These are phyloP conservation scores for Rubus parviflorus DNA, from an alignment of 306 rosid species.

Conservation along the genomic window DNA sequence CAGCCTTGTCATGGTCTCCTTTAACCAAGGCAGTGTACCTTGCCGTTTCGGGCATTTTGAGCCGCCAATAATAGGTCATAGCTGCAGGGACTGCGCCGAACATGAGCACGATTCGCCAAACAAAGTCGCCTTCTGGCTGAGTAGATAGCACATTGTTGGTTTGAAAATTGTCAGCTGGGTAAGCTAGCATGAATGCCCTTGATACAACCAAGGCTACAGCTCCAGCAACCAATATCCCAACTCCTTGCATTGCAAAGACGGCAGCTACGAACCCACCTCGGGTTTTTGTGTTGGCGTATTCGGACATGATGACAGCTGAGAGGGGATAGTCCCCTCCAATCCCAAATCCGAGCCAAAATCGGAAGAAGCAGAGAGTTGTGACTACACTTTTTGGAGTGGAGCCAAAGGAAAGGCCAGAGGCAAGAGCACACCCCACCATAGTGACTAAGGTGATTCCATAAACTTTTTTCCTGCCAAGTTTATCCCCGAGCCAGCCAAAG, in stretches of 20 bases:
- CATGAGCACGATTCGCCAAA: slow-evolving; percentile 24
- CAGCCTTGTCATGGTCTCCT: slow-evolving; percentile 17
- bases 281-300: slow-evolving; percentile 21
- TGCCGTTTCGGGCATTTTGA: slow-evolving; percentile 22
- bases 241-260: slow-evolving; percentile 22
- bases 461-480: slow-evolving; percentile 55
- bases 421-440: slow-evolving; percentile 58
- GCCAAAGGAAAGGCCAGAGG: slow-evolving; percentile 59
- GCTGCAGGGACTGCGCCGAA: slow-evolving; percentile 15
- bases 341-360: slow-evolving; percentile 60
- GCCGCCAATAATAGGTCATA: slow-evolving; percentile 22
- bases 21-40: slow-evolving; percentile 25
- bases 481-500: slow-evolving; percentile 73
- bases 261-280: slow-evolving; percentile 15
- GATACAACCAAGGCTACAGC: slow-evolving; percentile 11
- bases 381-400: slow-evolving; percentile 47
- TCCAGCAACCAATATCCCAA: slow-evolving; percentile 23
- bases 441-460: slow-evolving; percentile 53
- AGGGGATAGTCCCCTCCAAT: slow-evolving; percentile 56
- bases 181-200: slow-evolving; percentile 4
- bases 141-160: slow-evolving; percentile 8
- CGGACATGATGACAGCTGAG: slow-evolving; percentile 24
- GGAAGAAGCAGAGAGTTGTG: slow-evolving; percentile 49
- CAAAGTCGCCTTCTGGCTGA: slow-evolving; percentile 23
- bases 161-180: slow-evolving; percentile 2